Evolutionary conservation across 1,139 yeast genomes (phyloP).

Genomic region (Groenewaldozyma auringiensis): DNA sequence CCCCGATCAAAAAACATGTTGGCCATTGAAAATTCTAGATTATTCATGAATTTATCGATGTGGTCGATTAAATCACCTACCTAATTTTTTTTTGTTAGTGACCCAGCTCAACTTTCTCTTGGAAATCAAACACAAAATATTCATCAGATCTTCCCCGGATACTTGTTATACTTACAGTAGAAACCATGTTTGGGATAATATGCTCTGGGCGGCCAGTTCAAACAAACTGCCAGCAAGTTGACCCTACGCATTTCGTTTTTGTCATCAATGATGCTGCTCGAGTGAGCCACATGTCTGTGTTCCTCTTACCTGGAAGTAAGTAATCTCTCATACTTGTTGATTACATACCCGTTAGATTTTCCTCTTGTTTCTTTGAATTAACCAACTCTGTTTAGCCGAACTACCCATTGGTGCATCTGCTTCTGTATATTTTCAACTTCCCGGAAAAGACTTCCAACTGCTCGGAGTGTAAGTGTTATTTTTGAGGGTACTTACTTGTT

Average conservation of each 20-base stretch:
- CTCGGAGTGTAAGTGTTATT: constrained; percentile 51
- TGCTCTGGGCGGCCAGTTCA: constrained; percentile 39
- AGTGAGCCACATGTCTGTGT: constrained; percentile 66
- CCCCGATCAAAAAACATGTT: too few species aligned
- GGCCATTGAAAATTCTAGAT: too few species aligned
- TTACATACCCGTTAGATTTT: neutral
- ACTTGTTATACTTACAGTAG: too few species aligned
- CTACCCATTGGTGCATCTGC: constrained; percentile 71
- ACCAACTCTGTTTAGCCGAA: constrained; percentile 33
- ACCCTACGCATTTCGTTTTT: constrained; percentile 54
- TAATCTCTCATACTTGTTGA: constrained; percentile 11
- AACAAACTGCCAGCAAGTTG: constrained; percentile 46
- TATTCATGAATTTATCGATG: too few species aligned
- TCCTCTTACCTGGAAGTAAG: constrained; percentile 60
- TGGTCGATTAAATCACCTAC: too few species aligned
- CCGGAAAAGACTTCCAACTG: constrained; percentile 65
- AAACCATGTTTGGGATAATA: constrained; percentile 39
- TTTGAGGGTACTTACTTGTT: too few species aligned
- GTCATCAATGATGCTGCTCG: constrained; percentile 53
- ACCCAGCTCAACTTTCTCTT: too few species aligned
- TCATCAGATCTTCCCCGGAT: too few species aligned
- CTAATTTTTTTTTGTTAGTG: too few species aligned
- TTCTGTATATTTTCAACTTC: constrained; percentile 79
- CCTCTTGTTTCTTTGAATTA: constrained; percentile 17
- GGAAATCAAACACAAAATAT: too few species aligned